Evolutionary conservation across 1,139 yeast genomes (phyloP), one percentile per base, ranked within the genome.

Genomic region (Geotrichum klebahnii): DNA sequence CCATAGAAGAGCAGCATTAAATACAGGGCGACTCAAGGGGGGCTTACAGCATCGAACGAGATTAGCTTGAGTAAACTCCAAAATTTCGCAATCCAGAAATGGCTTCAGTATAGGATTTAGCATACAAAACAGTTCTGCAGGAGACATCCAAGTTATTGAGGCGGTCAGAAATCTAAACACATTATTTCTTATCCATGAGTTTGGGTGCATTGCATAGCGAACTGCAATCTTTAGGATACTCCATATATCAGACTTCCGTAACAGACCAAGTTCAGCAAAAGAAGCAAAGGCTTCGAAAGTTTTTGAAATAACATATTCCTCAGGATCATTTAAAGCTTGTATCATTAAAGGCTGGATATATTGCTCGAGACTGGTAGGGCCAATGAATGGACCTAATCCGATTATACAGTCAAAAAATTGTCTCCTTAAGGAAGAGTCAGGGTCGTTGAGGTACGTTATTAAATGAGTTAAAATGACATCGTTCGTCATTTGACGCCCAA

Each of bases 381-480:
- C 98, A 31, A 90, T 80, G 61, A 79, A 83, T 1, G 90, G 80
- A 0, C 95, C 86, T 23, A 94, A 71, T 0, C 83, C 80, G 5
- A 88, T 76, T n/a, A 90, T 79, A n/a, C 88, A 76, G 34, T 82
- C 77, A 41, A 90, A 79, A 59, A 94, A 82, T 5, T 82, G 81
- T 29, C 84, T 70, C 52, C 95, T 73, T 23, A 92, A 70, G 26
- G 80, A 77, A 2, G 84, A 73, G 60, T 82, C 81, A 46, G 80
- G 75, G 62, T 89, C 97, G 64, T 94, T 94, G 54, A 94, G 69
- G 61, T 89, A 94, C 0, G 97, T 90, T 41, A 92, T 89, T 49
- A 90, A 71, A 70, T 94, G 98, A 39, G 96, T 90, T 44, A 94
- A 68, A 14, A 94, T 81, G 39, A 90, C 74, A 65, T 94, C 97